These are phyloP conservation scores for Fusarium sp. DNA, from an alignment of 2,329 filamentous ascomycete genomes.

Conservation along the genomic window DNA sequence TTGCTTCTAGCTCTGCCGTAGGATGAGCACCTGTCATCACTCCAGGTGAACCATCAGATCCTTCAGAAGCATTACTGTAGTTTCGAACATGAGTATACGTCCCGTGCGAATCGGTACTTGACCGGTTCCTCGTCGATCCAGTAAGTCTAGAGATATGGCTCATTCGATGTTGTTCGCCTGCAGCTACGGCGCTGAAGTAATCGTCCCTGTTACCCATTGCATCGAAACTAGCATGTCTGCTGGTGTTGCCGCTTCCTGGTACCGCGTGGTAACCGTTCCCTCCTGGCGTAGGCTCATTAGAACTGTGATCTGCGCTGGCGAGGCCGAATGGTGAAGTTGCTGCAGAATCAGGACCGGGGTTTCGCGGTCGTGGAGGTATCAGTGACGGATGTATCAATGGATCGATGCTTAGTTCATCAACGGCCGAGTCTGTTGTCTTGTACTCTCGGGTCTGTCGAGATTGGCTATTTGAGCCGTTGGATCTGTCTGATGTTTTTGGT, in stretches of 20 bases:
- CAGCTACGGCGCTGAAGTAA: constrained; percentile 43
- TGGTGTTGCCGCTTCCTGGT: constrained; percentile 36
- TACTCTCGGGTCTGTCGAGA: constrained; percentile 51
- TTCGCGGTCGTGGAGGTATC: constrained; percentile 43
- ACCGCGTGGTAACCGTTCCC: constrained; percentile 39
- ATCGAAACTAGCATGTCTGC: constrained; percentile 45
- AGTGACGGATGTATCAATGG: constrained; percentile 54
- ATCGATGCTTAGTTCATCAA: constrained; percentile 55
- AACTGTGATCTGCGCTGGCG: constrained; percentile 43
- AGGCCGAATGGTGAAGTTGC: constrained; percentile 30
- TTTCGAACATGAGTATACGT: constrained; percentile 52
- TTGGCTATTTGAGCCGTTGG: constrained; percentile 44
- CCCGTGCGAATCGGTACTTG: constrained; percentile 53
- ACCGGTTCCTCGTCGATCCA: constrained; percentile 39
- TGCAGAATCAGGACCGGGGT: constrained; percentile 36
- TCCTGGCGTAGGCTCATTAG: constrained; percentile 41
- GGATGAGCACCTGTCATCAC: constrained; percentile 18
- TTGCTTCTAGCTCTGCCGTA: constrained; percentile 51
- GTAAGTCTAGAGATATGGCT: constrained; percentile 36
- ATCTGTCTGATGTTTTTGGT: constrained; percentile 46
- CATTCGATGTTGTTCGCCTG: constrained; percentile 16
- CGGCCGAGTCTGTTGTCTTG: constrained; percentile 54
- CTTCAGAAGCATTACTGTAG: constrained; percentile 57
- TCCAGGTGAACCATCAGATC: constrained; percentile 48
- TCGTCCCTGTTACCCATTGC: constrained; percentile 36